Base-by-base conservation (phyloP, 306 rosid species). In the Luffa aegyptiaca region DNA sequence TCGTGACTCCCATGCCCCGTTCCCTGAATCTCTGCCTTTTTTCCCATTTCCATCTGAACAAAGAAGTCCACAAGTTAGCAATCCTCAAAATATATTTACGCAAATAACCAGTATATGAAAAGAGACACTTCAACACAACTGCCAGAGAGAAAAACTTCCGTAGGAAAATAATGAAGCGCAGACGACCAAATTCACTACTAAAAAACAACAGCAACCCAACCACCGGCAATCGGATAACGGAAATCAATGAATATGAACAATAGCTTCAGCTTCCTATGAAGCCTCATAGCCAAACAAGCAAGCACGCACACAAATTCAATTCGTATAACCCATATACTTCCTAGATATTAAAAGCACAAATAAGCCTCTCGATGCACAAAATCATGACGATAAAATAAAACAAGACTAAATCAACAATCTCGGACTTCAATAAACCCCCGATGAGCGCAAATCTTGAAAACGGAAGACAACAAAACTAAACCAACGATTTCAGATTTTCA, bases 1-100 rank as follows among this genome's bases (percentile, higher is more conserved):
- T 87, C 92, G 79, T 89, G 92, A 58, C 76, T 80, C 80, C 86
- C 96, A 85, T 75, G 81, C 35, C 86, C 87, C 49, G 75, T 79
- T 36, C 76, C 81, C 17, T 75, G 81, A 49, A 80, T 77, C 85
- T 84, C 87, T 58, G n/a, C 61, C 71, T 84, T 82, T 51, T 80
- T 82, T 64, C 26, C 83, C 69, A 65, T 85, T 79, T 86, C 90
- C 76, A 61, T 68, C 94, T 90, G 89, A 46, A 82, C 76, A 53
- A 74, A 51, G 81, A 77, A 52, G 13, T 14, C 37, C 36, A 84
- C 12, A 80, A 82, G 13, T 52, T 16, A 52, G 63, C 13, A 9
- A 51, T 51, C 61, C 55, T 21, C 14, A 1, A 66, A 17, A n/a
- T 3, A 37, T 3, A 13, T 1, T 14, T 12, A 12, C 9, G 20